Base-by-base conservation (phyloP, 2,329 filamentous ascomycete species). In the Fusarium nanum region DNA sequence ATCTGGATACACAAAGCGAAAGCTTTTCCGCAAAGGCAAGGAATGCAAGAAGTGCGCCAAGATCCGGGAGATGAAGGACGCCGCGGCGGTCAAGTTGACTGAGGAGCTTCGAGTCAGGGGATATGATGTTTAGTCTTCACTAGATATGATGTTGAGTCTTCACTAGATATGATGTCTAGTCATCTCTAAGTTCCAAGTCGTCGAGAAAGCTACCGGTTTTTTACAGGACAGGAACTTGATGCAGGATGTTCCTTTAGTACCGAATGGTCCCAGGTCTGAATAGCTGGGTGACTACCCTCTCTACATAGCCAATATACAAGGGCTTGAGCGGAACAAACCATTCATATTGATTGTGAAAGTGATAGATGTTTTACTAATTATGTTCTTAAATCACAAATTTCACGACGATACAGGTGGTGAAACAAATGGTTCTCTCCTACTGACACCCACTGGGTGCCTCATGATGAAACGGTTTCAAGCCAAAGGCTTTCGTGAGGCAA, bases 371-470 rank as follows among this genome's bases (percentile, higher is more conserved):
- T 37, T n/a, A 37, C 10, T 37, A n/a, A 12, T 7, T 4, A 12
- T 11, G 0, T n/a, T n/a, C 6, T 12, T 7, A 37, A n/a, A 37
- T 6, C 7, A 37, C 6, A n/a, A 37, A 12, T 11, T n/a, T 11
- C 6, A n/a, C 34, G 11, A 7, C 6, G 18, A 37, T 37, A 11
- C 34, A 37, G 10, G 6, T 2, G 9, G n/a, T 18, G 6, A 37
- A 4, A 12, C 6, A 37, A 12, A 6, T 11, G 5, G 11, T 12
- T n/a, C 1, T 12, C 0, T 12, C 5, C 10, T 11, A n/a, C 34
- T 7, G 10, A 37, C n/a, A 37, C 34, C 10, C 6, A 37, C 5
- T n/a, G 6, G 18, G 34, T 37, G n/a, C 34, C 10, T 4, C 10
- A n/a, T 12, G 10, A 12, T n/a, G 18, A 0, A n/a, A n/a, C n/a